Conservation (phyloP, 306 rosid species). For the Urtica urens region DNA sequence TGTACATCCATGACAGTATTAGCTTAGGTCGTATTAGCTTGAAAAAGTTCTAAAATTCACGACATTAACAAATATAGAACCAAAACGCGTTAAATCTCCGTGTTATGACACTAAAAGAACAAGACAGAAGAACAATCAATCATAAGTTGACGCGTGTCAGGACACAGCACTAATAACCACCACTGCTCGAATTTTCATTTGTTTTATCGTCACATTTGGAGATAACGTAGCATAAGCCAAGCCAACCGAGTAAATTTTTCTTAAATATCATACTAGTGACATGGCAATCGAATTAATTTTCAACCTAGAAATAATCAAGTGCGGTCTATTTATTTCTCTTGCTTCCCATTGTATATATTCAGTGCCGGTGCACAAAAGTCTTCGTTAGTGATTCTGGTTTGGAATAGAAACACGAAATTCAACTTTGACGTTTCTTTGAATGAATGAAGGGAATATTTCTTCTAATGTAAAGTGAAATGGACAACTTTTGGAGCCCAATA, state of each 20-base stretch:
- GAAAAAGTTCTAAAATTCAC: constrained; percentile 39
- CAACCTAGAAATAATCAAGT: neutral
- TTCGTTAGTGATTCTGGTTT: neutral
- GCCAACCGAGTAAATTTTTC: neutral
- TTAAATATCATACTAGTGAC: constrained; percentile 9
- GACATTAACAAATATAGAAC: constrained; percentile 35
- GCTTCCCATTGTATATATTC: constrained; percentile 16
- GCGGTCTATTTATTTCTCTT: constrained; percentile 11
- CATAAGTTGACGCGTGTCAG: neutral
- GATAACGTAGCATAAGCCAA: constrained; percentile 7
- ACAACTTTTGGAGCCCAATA: too few relatives aligned
- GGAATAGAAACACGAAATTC: neutral
- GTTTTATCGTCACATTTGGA: neutral
- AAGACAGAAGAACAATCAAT: constrained; percentile 14
- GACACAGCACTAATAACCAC: constrained; percentile 9
- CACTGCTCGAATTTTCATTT: neutral
- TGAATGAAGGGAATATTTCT: constrained; percentile 12
- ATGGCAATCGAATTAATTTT: neutral
- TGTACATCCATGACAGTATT: constrained; percentile 33
- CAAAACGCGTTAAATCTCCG: constrained; percentile 32
- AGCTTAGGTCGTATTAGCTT: constrained; percentile 36
- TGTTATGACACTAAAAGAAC: constrained; percentile 4
- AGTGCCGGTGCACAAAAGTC: constrained; percentile 10
- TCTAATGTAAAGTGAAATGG: too few relatives aligned
- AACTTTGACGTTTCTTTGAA: constrained; percentile 2